These are phyloP conservation scores for Camelina neglecta DNA, from an alignment of 345 rosid species.

Conservation along the genomic window DNA sequence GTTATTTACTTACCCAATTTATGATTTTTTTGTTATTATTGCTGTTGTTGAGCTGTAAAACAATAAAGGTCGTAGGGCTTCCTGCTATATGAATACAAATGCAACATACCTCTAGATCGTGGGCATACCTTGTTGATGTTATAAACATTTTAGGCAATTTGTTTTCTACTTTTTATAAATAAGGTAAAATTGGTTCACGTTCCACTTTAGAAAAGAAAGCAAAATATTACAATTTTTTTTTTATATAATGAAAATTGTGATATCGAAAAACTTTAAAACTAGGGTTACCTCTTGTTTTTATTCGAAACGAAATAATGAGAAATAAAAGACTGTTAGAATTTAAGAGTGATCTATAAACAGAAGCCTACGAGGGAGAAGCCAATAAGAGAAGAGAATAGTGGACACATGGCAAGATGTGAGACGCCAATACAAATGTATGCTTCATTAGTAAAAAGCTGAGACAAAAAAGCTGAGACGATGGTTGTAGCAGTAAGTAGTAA, in stretches of 20 bases:
- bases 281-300: background rate
- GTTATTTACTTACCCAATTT: background rate
- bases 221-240: too few relatives aligned
- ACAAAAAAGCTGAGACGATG: conserved; percentile 43
- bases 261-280: background rate
- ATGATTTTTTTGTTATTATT: too few relatives aligned
- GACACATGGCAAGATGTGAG: conserved; percentile 30
- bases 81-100: background rate
- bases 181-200: conserved; percentile 26
- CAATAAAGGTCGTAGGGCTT: conserved; percentile 11
- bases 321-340: background rate
- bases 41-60: background rate
- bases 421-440: conserved; percentile 16
- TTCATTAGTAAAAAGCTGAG: conserved; percentile 42
- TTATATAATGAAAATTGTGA: too few relatives aligned
- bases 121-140: conserved; percentile 21
- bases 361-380: conserved; percentile 16
- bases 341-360: background rate
- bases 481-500: conserved; percentile 39
- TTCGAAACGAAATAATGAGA: background rate
- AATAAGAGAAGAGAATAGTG: conserved; percentile 25
- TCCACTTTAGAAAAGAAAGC: conserved; percentile 5
- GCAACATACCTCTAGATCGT: conserved; percentile 28
- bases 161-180: conserved; percentile 5
- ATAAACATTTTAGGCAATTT: background rate